Base-by-base conservation (phyloP, 2,329 filamentous ascomycete genomes). In the Sclerotinia spermophila region DNA sequence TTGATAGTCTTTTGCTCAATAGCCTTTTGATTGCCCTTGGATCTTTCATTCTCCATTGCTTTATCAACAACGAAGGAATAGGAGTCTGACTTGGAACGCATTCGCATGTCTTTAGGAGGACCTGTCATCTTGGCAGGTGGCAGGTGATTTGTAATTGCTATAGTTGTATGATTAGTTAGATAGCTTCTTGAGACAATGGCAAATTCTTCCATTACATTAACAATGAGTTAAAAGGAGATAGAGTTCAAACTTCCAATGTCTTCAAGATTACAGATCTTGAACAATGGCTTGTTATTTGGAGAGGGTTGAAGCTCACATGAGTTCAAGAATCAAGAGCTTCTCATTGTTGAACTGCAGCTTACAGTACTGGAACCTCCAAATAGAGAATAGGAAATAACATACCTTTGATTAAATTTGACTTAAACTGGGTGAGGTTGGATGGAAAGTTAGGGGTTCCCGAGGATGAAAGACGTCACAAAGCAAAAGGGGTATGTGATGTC, bases 191-290 rank as follows among this genome's bases (percentile, higher is more conserved):
- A 53, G 17, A 30, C 11, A 15, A 8, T 53, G 24, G 17, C 8
- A 13, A 24, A 30, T 33, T 3, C 17, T 27, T 27, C 3, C 27
- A 5, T 17, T 27, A 8, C 2, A 17, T 5, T 30, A 15, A 30
- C 5, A 17, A 27, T 0, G 6, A n/a, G n/a, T n/a, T 17, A 17
- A 5, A 27, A 0, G 1, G 13, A 53, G 5, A 53, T 30, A 1
- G 4, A 53, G 17, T 6, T 0, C n/a, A 27, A 53, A 17, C n/a
- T 53, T 27, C 13, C 48, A 17, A 27, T 7, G n/a, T 17, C 27
- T 6, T 27, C n/a, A 53, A 53, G 17, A 5, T 15, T 53, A n/a
- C 4, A 17, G 17, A 51, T 51, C 3, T 53, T 53, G 48, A 53
- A 53, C 48, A 27, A 48, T 24, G 8, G 17, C 24, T 27, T 17